These are phyloP conservation scores for Plasmodium adleri DNA, from an alignment of 169 alveolate species.

Conservation along the genomic window DNA sequence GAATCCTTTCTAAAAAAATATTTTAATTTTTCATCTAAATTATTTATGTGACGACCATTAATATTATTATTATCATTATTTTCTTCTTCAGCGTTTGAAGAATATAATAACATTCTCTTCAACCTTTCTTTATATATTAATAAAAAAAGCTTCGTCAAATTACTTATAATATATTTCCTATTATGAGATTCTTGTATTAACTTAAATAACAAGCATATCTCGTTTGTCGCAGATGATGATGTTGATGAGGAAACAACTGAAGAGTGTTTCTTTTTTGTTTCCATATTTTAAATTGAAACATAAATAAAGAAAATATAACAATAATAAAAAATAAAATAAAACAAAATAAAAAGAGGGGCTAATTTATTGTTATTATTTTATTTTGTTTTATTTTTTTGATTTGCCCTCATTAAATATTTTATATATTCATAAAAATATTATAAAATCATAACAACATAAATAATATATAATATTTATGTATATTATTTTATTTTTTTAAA, in stretches of 20 bases:
- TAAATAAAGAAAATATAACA: no score
- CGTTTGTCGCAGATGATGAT: not conserved
- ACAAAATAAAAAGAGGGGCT: no score
- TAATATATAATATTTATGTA: no score
- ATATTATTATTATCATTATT: not conserved
- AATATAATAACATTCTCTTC: slow-evolving; percentile 47
- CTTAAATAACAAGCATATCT: slow-evolving; percentile 44
- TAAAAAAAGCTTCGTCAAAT: slow-evolving; percentile 33
- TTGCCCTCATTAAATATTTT: no score
- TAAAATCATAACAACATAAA: no score
- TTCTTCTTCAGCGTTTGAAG: not conserved
- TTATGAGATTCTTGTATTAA: slow-evolving; percentile 19
- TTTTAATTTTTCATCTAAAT: slow-evolving; percentile 24
- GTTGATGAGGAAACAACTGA: no score
- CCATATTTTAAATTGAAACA: not conserved
- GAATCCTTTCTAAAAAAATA: slow-evolving; percentile 27
- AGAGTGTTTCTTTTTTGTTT: not conserved
- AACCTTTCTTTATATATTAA: slow-evolving; percentile 58
- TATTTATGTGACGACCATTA: not conserved
- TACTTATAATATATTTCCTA: slow-evolving; percentile 40
- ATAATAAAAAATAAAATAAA: no score
- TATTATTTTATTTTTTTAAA: no score
- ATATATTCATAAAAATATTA: no score
- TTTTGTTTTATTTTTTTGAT: no score
- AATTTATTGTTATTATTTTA: no score